Percentiles rank a stretch among this genome's conserved stretches.
Conservation (phyloP, 2,329 filamentous ascomycete genomes). For the Fusarium newnesense region DNA sequence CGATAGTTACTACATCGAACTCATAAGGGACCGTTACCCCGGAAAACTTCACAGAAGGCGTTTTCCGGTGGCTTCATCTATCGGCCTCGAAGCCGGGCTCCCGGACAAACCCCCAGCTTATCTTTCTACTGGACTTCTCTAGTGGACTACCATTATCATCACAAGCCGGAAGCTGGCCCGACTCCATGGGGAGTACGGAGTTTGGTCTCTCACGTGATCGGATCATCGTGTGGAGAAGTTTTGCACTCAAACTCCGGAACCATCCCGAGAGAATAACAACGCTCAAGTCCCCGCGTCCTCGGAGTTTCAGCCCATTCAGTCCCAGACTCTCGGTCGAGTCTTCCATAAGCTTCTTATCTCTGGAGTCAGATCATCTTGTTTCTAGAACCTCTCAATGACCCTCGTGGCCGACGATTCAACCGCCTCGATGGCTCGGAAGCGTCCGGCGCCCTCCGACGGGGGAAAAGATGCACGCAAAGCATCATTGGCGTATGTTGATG, state of each 20-base stretch:
- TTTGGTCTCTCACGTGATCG: constrained; percentile 18
- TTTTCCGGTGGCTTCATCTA: neutral
- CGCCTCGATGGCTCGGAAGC: constrained; percentile 39
- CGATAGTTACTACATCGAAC: neutral
- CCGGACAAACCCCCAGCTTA: neutral
- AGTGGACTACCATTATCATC: neutral
- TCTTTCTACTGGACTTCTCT: neutral
- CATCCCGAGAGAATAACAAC: constrained; percentile 33
- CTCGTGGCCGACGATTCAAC: constrained; percentile 23
- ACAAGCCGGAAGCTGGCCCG: constrained; percentile 19
- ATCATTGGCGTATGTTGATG: constrained; percentile 40
- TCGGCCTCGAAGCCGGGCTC: neutral
- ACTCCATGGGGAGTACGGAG: neutral
- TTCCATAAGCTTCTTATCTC: constrained; percentile 20
- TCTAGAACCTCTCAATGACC: constrained; percentile 15
- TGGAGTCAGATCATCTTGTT: neutral
- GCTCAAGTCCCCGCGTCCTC: constrained; percentile 22
- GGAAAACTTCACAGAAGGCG: neutral
- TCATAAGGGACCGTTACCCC: neutral
- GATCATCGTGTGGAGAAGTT: neutral
- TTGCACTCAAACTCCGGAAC: constrained; percentile 18
- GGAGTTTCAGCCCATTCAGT: constrained; percentile 14
- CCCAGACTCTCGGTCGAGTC: constrained; percentile 15
- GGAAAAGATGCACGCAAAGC: constrained; percentile 41
- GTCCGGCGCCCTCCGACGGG: constrained; percentile 30